phyloP scores from a whole-genome alignment of 169 alveolate genomes.

The Perkinsus olseni region DNA sequence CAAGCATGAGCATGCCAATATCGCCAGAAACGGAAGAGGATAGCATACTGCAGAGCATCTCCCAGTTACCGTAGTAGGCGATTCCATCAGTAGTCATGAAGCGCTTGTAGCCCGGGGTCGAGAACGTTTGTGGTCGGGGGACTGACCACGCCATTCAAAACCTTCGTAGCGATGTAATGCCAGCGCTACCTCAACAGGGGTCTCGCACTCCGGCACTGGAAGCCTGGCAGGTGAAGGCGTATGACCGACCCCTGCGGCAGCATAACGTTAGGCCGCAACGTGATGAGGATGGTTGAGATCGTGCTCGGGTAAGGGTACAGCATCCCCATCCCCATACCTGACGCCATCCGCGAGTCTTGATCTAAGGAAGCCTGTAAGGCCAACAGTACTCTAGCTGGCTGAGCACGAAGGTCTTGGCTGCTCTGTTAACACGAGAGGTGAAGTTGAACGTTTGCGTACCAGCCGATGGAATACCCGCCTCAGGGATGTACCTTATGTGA shows the following conservation, averaged over 20 bases:
- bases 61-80: background rate
- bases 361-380: no score
- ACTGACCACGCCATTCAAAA: background rate
- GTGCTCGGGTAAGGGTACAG: background rate
- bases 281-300: background rate
- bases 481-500: conserved; percentile 11
- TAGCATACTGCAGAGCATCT: no score
- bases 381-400: background rate
- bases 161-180: background rate
- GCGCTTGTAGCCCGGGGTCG: background rate
- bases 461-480: conserved; percentile 3
- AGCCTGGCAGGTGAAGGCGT: background rate
- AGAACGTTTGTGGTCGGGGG: background rate
- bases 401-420: background rate
- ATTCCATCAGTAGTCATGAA: background rate
- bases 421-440: conserved; percentile 4
- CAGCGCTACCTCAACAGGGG: background rate
- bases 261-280: background rate
- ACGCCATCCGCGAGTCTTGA: no score
- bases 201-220: background rate
- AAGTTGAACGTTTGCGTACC: background rate
- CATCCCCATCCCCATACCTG: background rate
- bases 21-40: no score
- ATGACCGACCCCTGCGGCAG: background rate
- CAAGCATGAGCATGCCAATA: no score